Base-by-base conservation (phyloP, 1,139 yeast species). In the Scheffersomyces parashehatae region DNA sequence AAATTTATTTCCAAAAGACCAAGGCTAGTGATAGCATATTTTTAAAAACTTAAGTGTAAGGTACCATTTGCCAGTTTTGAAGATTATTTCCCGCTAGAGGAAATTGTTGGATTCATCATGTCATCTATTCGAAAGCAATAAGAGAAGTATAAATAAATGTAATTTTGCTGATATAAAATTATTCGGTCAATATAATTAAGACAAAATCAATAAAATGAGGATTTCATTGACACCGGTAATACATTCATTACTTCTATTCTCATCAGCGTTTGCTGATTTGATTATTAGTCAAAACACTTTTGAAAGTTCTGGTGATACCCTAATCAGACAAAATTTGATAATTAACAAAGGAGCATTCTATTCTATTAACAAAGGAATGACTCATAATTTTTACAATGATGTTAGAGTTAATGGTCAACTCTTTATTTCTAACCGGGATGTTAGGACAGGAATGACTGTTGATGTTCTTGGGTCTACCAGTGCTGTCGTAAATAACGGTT, bases 341-440 rank as follows among this genome's bases (percentile, higher is more conserved):
- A 24, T 39, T 13, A 28, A 34, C 33, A 13, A 13, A 20, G 38
- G 38, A 3, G 41, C 35, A 3, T 35, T 26, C 34, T 16, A 34
- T 14, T 30, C 42, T 13, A 37, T 35, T 5, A 42, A 39, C 20
- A 15, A 28, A 5, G 45, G 45, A 5, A 10, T 29, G 15, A 39
- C 39, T 15, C 45, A 42, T 32, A 45, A 48, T 30, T 50, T 49
- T 40, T 40, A 47, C 28, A 54, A 54, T 38, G 56, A 53, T 44
- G 42, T 55, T 29, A 44, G 42, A 5, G 53, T 53, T 28, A 43
- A 55, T 41, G 60, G 60, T 42, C 47, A 47, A 37, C 51, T 55
- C 39, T 55, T 36, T 37, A 41, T 55, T 29, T 49, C 51, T 38
- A 50, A 53, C 37, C 50, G 48, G 30, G 45, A 50, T 16, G 47